Conservation (phyloP, 2,329 filamentous ascomycete species). For the Raffaelea deltoideospora region DNA sequence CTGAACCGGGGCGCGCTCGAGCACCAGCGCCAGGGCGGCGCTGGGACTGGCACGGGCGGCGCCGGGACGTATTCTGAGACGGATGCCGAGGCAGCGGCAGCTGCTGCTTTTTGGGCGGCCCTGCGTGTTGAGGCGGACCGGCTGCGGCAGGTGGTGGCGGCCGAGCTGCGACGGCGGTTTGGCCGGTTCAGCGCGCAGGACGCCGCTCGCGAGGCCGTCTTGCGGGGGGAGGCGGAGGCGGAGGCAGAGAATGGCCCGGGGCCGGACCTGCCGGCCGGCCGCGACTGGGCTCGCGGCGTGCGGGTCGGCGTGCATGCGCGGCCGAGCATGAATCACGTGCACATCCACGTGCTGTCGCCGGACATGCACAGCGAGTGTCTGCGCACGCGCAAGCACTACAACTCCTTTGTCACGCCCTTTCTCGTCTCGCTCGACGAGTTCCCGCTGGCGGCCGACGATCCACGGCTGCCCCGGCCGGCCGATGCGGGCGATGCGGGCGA, state of each 20-base stretch:
- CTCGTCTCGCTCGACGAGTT: conserved; percentile 68
- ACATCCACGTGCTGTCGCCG: conserved; percentile 72
- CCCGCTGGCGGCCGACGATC: conserved; percentile 53
- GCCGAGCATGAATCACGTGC: conserved; percentile 84
- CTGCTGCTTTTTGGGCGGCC: conserved; percentile 48
- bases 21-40: no score
- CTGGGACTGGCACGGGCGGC: no score
- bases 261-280: conserved; percentile 44
- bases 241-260: conserved; percentile 14
- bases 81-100: not conserved
- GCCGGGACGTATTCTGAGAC: no score
- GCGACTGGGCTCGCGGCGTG: conserved; percentile 67
- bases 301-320: conserved; percentile 69
- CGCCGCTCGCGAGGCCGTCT: conserved; percentile 46
- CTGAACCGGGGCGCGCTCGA: not conserved
- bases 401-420: conserved; percentile 78
- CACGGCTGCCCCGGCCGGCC: conserved; percentile 34
- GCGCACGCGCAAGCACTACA: conserved; percentile 78
- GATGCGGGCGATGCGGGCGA: no score
- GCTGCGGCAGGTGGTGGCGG: conserved; percentile 51
- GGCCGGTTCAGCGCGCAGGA: conserved; percentile 51
- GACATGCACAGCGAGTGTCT: conserved; percentile 62
- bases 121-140: conserved; percentile 45
- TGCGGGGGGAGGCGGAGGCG: conserved; percentile 42
- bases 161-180: conserved; percentile 57